A percentile compares a stretch with the other conserved stretches of the same genome.
Conservation (phyloP, 208 protist genomes). For the Wallacemonas rigidus region DNA sequence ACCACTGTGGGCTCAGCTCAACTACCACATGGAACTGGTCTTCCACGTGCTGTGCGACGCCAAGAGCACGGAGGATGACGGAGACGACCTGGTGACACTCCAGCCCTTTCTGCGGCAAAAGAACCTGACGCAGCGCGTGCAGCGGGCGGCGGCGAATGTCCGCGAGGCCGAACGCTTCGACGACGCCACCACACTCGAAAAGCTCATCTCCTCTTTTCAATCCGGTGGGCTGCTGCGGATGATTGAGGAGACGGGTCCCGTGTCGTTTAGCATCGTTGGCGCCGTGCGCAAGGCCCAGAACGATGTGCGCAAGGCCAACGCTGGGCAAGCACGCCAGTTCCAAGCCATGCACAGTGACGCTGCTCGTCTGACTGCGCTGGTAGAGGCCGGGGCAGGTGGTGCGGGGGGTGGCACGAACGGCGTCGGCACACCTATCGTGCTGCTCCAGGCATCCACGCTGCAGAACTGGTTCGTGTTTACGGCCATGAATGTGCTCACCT, state of each 20-base stretch:
- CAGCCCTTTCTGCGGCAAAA: conserved; percentile 64
- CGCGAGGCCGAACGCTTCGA: conserved; percentile 39
- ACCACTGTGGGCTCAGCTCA: conserved; percentile 79
- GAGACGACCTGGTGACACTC: conserved; percentile 59
- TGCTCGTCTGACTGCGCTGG: conserved; percentile 33
- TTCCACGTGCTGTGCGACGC: conserved; percentile 78
- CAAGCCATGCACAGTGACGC: conserved; percentile 47
- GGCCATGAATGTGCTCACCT: conserved; percentile 87
- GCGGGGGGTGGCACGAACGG: conserved; percentile 20
- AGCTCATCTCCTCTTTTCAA: conserved; percentile 53
- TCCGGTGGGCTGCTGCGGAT: conserved; percentile 66
- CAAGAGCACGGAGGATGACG: conserved; percentile 61
- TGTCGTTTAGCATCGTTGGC: conserved; percentile 81
- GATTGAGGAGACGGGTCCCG: conserved; percentile 72
- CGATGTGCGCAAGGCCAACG: conserved; percentile 43
- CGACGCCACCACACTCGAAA: conserved; percentile 53
- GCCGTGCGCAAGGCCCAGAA: conserved; percentile 67
- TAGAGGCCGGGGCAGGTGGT: conserved; percentile 28
- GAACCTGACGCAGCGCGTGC: conserved; percentile 49
- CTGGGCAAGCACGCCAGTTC: conserved; percentile 47
- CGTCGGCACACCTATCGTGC: conserved; percentile 36
- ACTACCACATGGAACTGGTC: conserved; percentile 82
- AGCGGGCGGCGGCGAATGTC: conserved; percentile 51
- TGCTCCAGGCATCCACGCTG: conserved; percentile 59
- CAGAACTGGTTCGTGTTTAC: conserved; percentile 84